Evolutionary conservation across 2,329 filamentous ascomycete species (phyloP).

Genomic region (Aspergillus pseudoterreus): DNA sequence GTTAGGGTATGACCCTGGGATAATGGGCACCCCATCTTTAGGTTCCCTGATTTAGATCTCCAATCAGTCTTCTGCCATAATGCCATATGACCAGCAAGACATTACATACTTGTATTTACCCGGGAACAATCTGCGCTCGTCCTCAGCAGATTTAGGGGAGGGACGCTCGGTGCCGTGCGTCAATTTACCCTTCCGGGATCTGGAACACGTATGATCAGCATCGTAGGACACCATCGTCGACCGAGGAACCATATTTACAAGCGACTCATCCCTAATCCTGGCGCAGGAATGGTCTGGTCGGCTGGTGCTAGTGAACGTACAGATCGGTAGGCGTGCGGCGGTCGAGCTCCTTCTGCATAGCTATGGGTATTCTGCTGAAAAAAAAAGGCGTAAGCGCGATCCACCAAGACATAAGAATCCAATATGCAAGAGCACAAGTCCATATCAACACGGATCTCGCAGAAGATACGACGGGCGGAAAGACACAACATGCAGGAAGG

Average conservation of each 20-base stretch:
- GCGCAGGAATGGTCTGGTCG: constrained; percentile 13
- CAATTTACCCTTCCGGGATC: constrained; percentile 10
- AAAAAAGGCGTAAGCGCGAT: constrained; percentile 1
- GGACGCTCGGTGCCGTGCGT: constrained; percentile 12
- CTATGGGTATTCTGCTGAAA: constrained; percentile 9
- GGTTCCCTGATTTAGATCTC: neutral
- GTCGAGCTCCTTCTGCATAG: constrained; percentile 17
- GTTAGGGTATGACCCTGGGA: neutral
- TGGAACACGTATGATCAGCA: constrained; percentile 12
- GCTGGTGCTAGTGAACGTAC: constrained; percentile 16
- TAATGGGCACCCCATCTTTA: neutral
- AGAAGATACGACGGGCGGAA: neutral
- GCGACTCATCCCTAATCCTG: constrained; percentile 19
- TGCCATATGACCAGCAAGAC: neutral
- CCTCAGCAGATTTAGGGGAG: constrained; percentile 1
- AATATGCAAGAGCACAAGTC: neutral
- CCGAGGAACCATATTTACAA: constrained; percentile 18
- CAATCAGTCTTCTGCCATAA: neutral
- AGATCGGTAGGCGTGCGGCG: constrained; percentile 8
- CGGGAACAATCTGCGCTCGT: constrained; percentile 23
- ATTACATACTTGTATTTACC: neutral
- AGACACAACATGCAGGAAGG: neutral
- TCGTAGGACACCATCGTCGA: neutral
- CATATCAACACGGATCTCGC: neutral
- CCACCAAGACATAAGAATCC: neutral